phyloP scores from a whole-genome alignment of 331 rosid species.

The Cucumis variabilis region DNA sequence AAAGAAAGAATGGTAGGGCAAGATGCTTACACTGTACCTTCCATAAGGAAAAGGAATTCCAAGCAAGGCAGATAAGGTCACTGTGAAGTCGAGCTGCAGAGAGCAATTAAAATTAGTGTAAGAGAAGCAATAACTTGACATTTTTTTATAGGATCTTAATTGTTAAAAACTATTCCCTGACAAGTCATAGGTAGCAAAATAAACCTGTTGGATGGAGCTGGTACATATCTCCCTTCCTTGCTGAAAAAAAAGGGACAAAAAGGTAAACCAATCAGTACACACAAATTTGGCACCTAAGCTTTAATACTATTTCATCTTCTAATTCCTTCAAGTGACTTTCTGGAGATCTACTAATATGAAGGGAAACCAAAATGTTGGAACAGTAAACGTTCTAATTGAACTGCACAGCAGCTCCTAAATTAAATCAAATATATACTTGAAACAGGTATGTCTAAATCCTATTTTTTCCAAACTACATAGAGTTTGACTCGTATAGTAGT shows the following conservation, averaged over 20 bases:
- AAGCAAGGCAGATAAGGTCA: conserved; percentile 84
- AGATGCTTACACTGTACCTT: conserved; percentile 95
- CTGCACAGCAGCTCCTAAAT: neutral
- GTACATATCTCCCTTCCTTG: conserved; percentile 65
- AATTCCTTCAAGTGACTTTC: neutral
- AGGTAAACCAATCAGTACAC: conserved; percentile 6
- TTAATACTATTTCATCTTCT: neutral
- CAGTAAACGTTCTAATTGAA: neutral
- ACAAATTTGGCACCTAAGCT: conserved; percentile 5
- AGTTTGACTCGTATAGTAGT: neutral
- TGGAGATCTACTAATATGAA: neutral
- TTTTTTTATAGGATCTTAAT: conserved; percentile 12
- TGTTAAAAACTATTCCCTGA: conserved; percentile 21
- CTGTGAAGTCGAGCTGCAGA: conserved; percentile 97
- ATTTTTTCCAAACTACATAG: neutral
- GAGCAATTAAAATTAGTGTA: conserved; percentile 43
- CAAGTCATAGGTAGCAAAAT: conserved; percentile 34
- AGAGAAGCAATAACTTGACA: conserved; percentile 32
- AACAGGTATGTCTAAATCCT: neutral
- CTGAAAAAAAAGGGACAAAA: conserved; percentile 47
- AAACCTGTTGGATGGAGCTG: conserved; percentile 93
- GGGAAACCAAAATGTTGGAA: neutral
- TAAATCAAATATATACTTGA: neutral
- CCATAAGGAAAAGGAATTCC: conserved; percentile 98
- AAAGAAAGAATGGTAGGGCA: conserved; percentile 35